These are phyloP conservation scores for Aureobasidium sp. DNA, from an alignment of 2,329 filamentous ascomycete genomes.

Conservation along the genomic window DNA sequence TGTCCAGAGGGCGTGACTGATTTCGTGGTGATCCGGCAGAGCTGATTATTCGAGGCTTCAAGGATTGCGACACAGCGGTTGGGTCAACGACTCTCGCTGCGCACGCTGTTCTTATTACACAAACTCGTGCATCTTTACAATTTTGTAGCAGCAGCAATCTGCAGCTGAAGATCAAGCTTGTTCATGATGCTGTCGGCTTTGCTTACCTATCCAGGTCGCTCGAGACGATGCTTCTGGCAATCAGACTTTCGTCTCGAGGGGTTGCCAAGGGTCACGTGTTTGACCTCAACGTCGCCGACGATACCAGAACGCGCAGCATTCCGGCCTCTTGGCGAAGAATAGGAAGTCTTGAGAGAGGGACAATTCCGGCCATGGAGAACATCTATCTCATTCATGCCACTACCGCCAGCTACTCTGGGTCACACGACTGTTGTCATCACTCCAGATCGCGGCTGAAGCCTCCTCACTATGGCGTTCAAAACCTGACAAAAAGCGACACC, in stretches of 20 bases:
- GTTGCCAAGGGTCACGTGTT: background rate
- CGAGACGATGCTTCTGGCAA: background rate
- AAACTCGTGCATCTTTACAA: no score
- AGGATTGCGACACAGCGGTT: no score
- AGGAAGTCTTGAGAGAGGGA: background rate
- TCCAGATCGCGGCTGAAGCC: background rate
- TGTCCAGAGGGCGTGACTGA: no score
- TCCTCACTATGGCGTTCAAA: background rate
- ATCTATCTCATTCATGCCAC: background rate
- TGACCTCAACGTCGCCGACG: background rate
- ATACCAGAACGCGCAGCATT: background rate
- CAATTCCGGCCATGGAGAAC: background rate
- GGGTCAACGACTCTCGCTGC: no score
- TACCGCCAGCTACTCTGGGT: background rate
- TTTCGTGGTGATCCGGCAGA: no score
- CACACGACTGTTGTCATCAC: background rate
- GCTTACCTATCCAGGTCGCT: background rate
- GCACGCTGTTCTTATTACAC: no score
- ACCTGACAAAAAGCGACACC: background rate
- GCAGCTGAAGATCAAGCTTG: no score
- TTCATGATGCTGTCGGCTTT: background rate
- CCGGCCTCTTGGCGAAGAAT: background rate
- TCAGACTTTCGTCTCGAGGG: background rate
- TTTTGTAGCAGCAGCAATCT: accelerated
- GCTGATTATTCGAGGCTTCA: no score